Evolutionary conservation across 306 rosid species (phyloP).

Genomic region (Dryas alaskensis): DNA sequence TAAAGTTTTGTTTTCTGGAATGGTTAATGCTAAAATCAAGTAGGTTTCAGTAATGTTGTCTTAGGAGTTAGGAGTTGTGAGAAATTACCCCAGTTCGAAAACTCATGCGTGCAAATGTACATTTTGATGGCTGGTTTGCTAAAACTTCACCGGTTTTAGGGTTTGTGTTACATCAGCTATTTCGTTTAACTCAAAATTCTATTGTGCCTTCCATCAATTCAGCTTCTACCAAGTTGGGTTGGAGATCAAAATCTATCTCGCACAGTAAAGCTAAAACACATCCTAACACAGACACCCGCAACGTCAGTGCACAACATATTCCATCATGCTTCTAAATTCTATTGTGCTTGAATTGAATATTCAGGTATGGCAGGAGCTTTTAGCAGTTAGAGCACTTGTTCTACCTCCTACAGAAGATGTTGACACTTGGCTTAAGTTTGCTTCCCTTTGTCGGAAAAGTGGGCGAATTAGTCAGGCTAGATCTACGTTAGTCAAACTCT

Average conservation of each 20-base stretch:
- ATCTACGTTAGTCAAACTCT: slow-evolving; percentile 85
- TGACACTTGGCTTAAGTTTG: slow-evolving; percentile 95
- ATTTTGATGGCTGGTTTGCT: neutral
- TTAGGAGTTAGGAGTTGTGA: neutral
- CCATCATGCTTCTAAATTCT: slow-evolving; percentile 9
- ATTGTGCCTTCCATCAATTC: too few relatives aligned
- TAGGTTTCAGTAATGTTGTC: too few relatives aligned
- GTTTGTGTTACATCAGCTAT: neutral
- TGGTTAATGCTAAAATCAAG: too few relatives aligned
- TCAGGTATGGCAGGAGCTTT: slow-evolving; percentile 89
- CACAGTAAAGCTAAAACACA: too few relatives aligned
- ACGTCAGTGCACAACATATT: too few relatives aligned
- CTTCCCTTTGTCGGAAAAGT: slow-evolving; percentile 80
- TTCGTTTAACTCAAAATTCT: too few relatives aligned
- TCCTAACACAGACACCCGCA: too few relatives aligned
- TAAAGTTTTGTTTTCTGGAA: too few relatives aligned
- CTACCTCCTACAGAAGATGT: slow-evolving; percentile 88
- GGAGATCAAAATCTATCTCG: too few relatives aligned
- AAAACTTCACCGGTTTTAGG: neutral
- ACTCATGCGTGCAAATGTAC: slow-evolving; percentile 4
- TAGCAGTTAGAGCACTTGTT: slow-evolving; percentile 87
- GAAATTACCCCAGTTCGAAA: neutral
- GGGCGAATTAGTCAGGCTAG: slow-evolving; percentile 86
- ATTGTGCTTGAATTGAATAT: slow-evolving; percentile 29
- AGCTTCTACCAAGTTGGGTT: too few relatives aligned